Evolutionary conservation across 805 yeast species (phyloP).

Genomic region (Sugiyamaella mastotermitis): DNA sequence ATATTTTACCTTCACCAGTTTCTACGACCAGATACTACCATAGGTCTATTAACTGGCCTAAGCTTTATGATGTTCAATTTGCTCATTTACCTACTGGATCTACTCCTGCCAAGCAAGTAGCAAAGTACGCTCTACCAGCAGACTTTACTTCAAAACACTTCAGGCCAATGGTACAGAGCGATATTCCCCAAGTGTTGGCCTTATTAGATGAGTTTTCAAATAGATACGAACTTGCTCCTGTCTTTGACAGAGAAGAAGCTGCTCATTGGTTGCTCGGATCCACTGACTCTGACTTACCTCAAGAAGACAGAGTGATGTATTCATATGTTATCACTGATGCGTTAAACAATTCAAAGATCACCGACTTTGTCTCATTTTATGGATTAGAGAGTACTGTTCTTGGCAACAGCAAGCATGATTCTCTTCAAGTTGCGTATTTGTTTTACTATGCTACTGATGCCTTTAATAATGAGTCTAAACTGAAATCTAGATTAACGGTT

Average conservation of each 20-base stretch:
- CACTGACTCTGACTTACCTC: conserved; percentile 37
- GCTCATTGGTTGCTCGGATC: conserved; percentile 66
- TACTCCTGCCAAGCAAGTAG: conserved; percentile 62
- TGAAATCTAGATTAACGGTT: conserved; percentile 53
- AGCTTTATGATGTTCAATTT: conserved; percentile 84
- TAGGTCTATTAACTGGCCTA: conserved; percentile 90
- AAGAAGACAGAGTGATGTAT: conserved; percentile 52
- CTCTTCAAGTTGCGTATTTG: conserved; percentile 79
- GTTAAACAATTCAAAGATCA: conserved; percentile 46
- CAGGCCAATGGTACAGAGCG: conserved; percentile 51
- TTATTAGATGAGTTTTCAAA: conserved; percentile 59
- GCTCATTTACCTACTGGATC: conserved; percentile 68
- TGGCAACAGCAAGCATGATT: conserved; percentile 50
- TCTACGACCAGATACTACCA: conserved; percentile 86
- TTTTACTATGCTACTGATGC: conserved; percentile 75
- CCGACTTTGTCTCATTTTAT: conserved; percentile 89
- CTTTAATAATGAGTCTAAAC: conserved; percentile 36
- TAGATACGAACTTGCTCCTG: conserved; percentile 68
- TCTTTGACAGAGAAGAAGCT: conserved; percentile 61
- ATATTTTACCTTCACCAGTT: conserved; percentile 86
- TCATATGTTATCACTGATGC: conserved; percentile 66
- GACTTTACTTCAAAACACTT: conserved; percentile 46
- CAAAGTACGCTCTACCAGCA: conserved; percentile 52
- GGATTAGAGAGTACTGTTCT: conserved; percentile 82
- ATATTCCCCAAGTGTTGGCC: conserved; percentile 56